phyloP scores from a whole-genome alignment of 2,329 filamentous ascomycete species.

The Alternaria conjuncta region DNA sequence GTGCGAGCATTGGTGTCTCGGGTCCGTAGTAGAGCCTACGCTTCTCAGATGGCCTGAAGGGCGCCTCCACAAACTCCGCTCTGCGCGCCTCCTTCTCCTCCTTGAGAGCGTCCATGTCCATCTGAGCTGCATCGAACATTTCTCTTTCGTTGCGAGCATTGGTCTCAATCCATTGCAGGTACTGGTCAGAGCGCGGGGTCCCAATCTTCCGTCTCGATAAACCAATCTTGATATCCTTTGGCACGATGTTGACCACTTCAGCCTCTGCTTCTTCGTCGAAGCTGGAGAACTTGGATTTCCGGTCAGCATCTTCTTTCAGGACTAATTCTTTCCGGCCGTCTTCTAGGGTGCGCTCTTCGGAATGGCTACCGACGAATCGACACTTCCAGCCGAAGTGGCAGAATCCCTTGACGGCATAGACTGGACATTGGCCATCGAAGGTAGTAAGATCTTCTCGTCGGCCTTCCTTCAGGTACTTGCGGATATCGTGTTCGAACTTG shows the following conservation, averaged over 20 bases:
- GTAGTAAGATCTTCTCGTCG: slow-evolving; percentile 80
- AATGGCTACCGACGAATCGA: slow-evolving; percentile 87
- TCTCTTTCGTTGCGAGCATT: slow-evolving; percentile 55
- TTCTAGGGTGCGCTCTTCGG: slow-evolving; percentile 75
- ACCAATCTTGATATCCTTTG: slow-evolving; percentile 72
- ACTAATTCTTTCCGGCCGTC: slow-evolving; percentile 86
- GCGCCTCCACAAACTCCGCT: slow-evolving; percentile 83
- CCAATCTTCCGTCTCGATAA: slow-evolving; percentile 75
- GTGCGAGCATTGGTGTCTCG: slow-evolving; percentile 92
- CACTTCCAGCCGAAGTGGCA: slow-evolving; percentile 94
- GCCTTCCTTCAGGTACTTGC: slow-evolving; percentile 82
- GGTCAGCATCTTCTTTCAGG: slow-evolving; percentile 64
- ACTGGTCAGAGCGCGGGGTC: slow-evolving; percentile 76
- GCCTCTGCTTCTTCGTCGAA: slow-evolving; percentile 50
- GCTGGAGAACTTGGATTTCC: slow-evolving; percentile 56
- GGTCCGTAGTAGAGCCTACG: slow-evolving; percentile 89
- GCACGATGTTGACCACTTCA: slow-evolving; percentile 78
- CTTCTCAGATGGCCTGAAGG: slow-evolving; percentile 91
- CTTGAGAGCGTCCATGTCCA: slow-evolving; percentile 37
- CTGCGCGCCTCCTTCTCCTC: slow-evolving; percentile 67
- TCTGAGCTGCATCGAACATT: slow-evolving; percentile 44
- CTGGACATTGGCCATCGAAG: slow-evolving; percentile 78
- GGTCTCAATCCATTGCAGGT: slow-evolving; percentile 77
- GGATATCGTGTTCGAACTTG: slow-evolving; percentile 81
- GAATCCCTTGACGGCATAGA: slow-evolving; percentile 76